Conservation (phyloP, 352 stramenopile genomes). For the Phytophthora chlamydospora region DNA sequence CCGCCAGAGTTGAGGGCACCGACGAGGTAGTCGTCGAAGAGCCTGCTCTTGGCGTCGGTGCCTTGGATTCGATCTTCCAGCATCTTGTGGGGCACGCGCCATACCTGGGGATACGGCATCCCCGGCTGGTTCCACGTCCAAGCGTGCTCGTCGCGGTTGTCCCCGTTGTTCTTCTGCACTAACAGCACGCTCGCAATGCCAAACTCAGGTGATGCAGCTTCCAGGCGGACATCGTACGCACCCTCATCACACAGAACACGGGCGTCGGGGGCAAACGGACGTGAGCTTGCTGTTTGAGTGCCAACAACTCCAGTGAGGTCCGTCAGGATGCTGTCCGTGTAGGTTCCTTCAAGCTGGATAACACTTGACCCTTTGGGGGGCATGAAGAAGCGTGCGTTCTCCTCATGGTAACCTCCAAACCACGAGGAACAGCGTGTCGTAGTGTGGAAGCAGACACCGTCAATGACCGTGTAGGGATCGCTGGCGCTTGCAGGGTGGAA, state of each 20-base stretch:
- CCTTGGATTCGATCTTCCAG: constrained; percentile 36
- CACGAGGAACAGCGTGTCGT: constrained; percentile 58
- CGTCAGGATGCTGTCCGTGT: constrained; percentile 38
- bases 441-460: constrained; percentile 73
- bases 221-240: constrained; percentile 50
- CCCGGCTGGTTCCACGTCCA: constrained; percentile 50
- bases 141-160: constrained; percentile 55
- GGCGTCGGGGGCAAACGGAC: constrained; percentile 31
- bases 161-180: constrained; percentile 51
- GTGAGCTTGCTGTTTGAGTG: neutral
- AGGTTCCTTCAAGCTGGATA: constrained; percentile 29
- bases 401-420: constrained; percentile 50
- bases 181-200: constrained; percentile 55
- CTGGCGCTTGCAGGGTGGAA: constrained; percentile 17
- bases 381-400: constrained; percentile 51
- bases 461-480: constrained; percentile 27
- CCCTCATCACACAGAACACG: constrained; percentile 39
- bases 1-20: constrained; percentile 59
- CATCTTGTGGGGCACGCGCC: constrained; percentile 51
- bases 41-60: constrained; percentile 19
- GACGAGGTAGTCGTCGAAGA: constrained; percentile 54
- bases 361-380: constrained; percentile 38
- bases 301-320: constrained; percentile 46
- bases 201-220: constrained; percentile 39
- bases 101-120: constrained; percentile 27